Percentiles rank a stretch among this genome's conserved stretches.
These are phyloP conservation scores for Plasmodium knowlesi DNA, from an alignment of 169 alveolate genomes.

Conservation along the genomic window DNA sequence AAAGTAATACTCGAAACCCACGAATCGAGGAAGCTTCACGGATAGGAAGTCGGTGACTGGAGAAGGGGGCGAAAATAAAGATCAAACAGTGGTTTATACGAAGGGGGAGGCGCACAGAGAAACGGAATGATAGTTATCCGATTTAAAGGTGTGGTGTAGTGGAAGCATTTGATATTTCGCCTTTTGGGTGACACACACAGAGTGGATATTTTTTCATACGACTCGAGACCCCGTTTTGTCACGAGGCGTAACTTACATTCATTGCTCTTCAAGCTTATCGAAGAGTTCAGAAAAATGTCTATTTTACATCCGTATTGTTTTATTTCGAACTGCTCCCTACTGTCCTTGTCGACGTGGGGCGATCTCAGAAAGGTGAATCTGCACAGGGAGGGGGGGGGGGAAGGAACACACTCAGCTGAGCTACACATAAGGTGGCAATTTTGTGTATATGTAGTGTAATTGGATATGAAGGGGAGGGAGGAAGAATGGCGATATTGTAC, in stretches of 20 bases:
- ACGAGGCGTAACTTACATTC: conserved; percentile 16
- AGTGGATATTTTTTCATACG: not conserved
- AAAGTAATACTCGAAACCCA: conserved; percentile 66
- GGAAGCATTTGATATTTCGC: not conserved
- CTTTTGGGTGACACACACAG: not conserved
- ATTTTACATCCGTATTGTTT: conserved; percentile 58
- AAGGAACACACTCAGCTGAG: not conserved
- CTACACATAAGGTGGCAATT: not conserved
- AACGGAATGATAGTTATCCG: not conserved
- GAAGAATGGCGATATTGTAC: not conserved
- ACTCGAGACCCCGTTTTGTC: not conserved
- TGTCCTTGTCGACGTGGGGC: conserved; percentile 72
- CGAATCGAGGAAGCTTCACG: conserved; percentile 61
- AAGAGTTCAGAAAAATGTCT: conserved; percentile 37
- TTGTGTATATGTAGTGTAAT: not conserved
- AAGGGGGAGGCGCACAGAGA: not conserved
- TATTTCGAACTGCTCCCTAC: conserved; percentile 74
- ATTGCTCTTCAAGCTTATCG: conserved; percentile 22
- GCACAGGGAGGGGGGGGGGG: not conserved
- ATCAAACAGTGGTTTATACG: not conserved
- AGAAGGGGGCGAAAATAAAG: not conserved
- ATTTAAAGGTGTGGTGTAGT: not conserved
- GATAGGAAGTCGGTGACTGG: conserved; percentile 48
- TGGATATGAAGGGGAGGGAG: not conserved
- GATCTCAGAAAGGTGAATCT: conserved; percentile 69